Conservation (phyloP, 2,329 filamentous ascomycete species). For the Dactylonectria estremocensis region DNA sequence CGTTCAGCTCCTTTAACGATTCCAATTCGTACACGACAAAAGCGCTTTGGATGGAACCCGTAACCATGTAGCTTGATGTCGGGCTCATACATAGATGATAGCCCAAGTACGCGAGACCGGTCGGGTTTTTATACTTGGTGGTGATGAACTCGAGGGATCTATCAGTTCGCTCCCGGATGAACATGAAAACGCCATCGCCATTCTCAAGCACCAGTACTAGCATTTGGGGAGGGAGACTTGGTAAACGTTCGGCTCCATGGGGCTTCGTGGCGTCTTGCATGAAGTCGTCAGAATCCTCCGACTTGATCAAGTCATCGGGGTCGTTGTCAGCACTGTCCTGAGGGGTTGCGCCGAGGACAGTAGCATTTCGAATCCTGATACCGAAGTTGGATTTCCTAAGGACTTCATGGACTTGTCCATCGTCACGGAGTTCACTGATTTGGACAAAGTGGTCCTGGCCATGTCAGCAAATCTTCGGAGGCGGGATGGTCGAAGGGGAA, state of each 20-base stretch:
- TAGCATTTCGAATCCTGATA: slow-evolving; percentile 83
- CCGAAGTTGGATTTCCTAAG: slow-evolving; percentile 85
- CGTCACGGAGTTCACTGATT: slow-evolving; percentile 80
- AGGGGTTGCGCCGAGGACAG: slow-evolving; percentile 74
- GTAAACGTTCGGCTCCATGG: slow-evolving; percentile 21
- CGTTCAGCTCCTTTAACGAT: slow-evolving; percentile 65
- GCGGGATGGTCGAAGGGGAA: not conserved
- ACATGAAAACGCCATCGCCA: slow-evolving; percentile 83
- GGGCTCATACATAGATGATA: slow-evolving; percentile 84
- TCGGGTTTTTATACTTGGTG: slow-evolving; percentile 72
- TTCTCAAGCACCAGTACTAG: slow-evolving; percentile 83
- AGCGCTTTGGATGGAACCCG: slow-evolving; percentile 78
- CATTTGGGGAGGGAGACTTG: slow-evolving; percentile 79
- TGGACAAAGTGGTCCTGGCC: slow-evolving; percentile 82
- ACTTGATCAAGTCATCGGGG: slow-evolving; percentile 51
- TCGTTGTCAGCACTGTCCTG: slow-evolving; percentile 46
- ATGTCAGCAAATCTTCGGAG: slow-evolving; percentile 29
- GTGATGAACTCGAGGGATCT: slow-evolving; percentile 73
- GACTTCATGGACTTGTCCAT: slow-evolving; percentile 82
- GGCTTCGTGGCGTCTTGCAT: slow-evolving; percentile 51
- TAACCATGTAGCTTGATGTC: slow-evolving; percentile 76
- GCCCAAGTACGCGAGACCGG: slow-evolving; percentile 70
- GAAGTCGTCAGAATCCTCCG: slow-evolving; percentile 58
- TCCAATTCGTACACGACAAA: slow-evolving; percentile 82
- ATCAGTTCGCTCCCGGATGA: slow-evolving; percentile 65